Evolutionary conservation across 202 grass and related monocot genomes (phyloP).

Genomic region (Carex sylvatica): DNA sequence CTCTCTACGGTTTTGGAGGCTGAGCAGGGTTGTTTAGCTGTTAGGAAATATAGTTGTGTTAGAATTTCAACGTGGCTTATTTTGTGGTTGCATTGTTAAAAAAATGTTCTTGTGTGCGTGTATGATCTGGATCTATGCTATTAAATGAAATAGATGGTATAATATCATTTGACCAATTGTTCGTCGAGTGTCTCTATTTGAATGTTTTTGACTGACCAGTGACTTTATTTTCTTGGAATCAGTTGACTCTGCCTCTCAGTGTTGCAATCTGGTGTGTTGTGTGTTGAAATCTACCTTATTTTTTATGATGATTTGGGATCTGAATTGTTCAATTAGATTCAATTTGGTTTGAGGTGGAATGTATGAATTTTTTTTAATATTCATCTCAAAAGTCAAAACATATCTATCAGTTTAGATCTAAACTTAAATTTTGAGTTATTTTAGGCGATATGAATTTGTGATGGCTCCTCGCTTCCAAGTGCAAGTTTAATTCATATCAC

Average conservation of each 20-base stretch:
- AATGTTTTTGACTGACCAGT: neutral
- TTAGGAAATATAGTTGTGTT: neutral
- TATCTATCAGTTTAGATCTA: too few relatives aligned
- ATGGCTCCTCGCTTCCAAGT: too few relatives aligned
- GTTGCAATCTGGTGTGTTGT: neutral
- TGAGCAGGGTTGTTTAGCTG: neutral
- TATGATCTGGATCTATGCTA: conserved; percentile 1
- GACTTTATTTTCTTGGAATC: neutral
- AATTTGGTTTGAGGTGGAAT: too few relatives aligned
- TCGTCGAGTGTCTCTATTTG: neutral
- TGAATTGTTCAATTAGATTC: too few relatives aligned
- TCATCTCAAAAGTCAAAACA: too few relatives aligned
- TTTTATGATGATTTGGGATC: neutral
- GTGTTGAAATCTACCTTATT: neutral
- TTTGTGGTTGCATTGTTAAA: neutral
- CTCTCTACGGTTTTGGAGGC: conserved; percentile 85
- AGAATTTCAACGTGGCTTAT: neutral
- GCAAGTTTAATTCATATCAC: too few relatives aligned
- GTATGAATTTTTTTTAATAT: too few relatives aligned
- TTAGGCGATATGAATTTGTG: too few relatives aligned
- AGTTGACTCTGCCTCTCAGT: too few relatives aligned
- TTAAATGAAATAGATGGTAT: conserved; percentile 23
- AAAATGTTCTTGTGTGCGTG: neutral
- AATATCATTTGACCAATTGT: neutral
- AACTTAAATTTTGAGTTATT: too few relatives aligned